Conservation (phyloP, 1,139 yeast species). For the Suhomyces anneliseae region DNA sequence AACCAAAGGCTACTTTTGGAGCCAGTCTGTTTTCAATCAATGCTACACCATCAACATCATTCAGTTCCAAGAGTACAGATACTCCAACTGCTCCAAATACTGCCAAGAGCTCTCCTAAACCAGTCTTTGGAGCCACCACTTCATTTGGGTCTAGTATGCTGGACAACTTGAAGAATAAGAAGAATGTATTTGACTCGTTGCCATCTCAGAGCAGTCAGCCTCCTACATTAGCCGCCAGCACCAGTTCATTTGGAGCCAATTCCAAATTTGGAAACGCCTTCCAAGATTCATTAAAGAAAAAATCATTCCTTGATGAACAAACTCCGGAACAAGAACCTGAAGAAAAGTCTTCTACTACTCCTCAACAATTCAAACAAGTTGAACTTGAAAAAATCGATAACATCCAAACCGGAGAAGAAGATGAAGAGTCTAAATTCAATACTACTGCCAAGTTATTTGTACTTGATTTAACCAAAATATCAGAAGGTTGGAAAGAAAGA, state of each 20-base stretch:
- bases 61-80: conserved; percentile 10
- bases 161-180: conserved; percentile 24
- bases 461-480: conserved; percentile 59
- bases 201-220: conserved; percentile 15
- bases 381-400: conserved; percentile 52
- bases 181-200: conserved; percentile 38
- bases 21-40: conserved; percentile 29
- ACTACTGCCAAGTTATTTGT: conserved; percentile 81
- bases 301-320: conserved; percentile 54
- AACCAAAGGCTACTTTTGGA: conserved; percentile 30
- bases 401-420: conserved; percentile 86
- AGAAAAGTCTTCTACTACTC: conserved; percentile 6
- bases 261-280: conserved; percentile 62
- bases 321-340: conserved; percentile 13
- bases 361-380: conserved; percentile 49
- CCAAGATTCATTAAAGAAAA: conserved; percentile 46
- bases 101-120: conserved; percentile 20
- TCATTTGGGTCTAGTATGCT: conserved; percentile 52
- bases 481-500: conserved; percentile 92
- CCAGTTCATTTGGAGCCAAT: conserved; percentile 53
- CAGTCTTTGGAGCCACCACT: conserved; percentile 49
- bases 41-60: conserved; percentile 25
- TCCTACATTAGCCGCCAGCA: conserved; percentile 1
- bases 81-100: conserved; percentile 14
- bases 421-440: conserved; percentile 67